Conservation (phyloP, 345 rosid genomes). For the Populus ilicifolia region DNA sequence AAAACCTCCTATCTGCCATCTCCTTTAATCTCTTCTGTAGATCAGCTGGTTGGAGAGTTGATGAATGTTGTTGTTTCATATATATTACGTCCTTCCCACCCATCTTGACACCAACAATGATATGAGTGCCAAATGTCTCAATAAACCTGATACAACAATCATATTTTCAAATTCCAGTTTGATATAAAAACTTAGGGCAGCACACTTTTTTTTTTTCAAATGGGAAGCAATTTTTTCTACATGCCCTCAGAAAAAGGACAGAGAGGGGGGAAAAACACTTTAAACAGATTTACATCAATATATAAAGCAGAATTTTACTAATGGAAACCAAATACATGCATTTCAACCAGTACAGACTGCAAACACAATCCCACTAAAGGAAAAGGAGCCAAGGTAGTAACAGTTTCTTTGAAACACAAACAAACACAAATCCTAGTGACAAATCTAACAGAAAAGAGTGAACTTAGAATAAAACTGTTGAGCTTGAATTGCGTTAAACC, state of each 20-base stretch:
- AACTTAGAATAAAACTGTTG: too few species aligned
- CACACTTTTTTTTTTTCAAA: constrained; percentile 1
- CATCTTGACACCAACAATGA: constrained; percentile 84
- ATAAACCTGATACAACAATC: constrained; percentile 55
- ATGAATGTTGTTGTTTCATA: constrained; percentile 77
- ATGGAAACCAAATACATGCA: not conserved
- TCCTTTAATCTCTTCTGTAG: constrained; percentile 74
- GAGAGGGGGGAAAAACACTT: too few species aligned
- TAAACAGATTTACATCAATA: not conserved
- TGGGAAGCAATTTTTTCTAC: not conserved
- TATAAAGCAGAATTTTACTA: not conserved
- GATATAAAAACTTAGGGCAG: not conserved
- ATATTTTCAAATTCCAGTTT: not conserved
- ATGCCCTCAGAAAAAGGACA: not conserved
- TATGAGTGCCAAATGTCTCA: constrained; percentile 79
- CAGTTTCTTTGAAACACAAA: too few species aligned
- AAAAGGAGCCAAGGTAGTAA: too few species aligned
- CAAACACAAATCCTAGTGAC: too few species aligned
- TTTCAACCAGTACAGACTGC: not conserved
- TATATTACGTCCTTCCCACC: constrained; percentile 94
- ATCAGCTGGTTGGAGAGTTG: constrained; percentile 68
- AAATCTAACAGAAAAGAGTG: too few species aligned
- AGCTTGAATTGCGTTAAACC: too few species aligned
- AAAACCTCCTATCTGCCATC: constrained; percentile 79
- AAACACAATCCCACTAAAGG: not conserved